Conservation (phyloP, 768 basidiomycete genomes). For the Agaricus blazei region DNA sequence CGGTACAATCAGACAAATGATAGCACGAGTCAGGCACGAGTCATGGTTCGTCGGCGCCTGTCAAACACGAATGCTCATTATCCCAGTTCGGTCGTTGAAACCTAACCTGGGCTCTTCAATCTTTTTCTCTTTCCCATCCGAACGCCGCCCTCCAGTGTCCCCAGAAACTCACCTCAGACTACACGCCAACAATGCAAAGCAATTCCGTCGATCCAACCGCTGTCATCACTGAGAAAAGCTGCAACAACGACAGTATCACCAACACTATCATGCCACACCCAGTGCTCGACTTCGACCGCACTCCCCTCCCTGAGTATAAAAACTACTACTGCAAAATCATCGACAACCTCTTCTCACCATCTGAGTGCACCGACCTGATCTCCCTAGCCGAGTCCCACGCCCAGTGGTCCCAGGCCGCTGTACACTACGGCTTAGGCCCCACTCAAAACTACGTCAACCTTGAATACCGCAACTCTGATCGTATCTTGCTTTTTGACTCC, state of each 20-base stretch:
- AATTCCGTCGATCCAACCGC: too few species aligned
- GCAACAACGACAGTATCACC: background rate
- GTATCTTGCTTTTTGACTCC: constrained; percentile 32
- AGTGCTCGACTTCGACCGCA: constrained; percentile 33
- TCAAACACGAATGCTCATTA: too few species aligned
- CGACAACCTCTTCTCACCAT: constrained; percentile 33
- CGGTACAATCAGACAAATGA: too few species aligned
- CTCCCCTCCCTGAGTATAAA: constrained; percentile 29
- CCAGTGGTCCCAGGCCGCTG: constrained; percentile 32
- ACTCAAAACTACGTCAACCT: constrained; percentile 28
- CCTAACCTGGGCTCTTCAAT: too few species aligned
- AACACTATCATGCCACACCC: constrained; percentile 3
- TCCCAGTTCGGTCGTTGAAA: too few species aligned
- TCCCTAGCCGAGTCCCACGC: constrained; percentile 28
- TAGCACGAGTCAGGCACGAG: too few species aligned
- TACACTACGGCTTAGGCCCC: constrained; percentile 22
- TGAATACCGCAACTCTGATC: constrained; percentile 34
- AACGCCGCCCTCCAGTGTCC: too few species aligned
- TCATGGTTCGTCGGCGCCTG: too few species aligned
- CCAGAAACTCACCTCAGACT: background rate
- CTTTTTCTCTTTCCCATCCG: too few species aligned
- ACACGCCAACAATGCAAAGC: background rate
- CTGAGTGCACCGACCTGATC: constrained; percentile 36
- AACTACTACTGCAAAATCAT: constrained; percentile 37
- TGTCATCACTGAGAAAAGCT: too few species aligned